These are phyloP conservation scores for Juglanconis juglandina DNA, from an alignment of 2,329 filamentous ascomycete genomes.

Conservation along the genomic window DNA sequence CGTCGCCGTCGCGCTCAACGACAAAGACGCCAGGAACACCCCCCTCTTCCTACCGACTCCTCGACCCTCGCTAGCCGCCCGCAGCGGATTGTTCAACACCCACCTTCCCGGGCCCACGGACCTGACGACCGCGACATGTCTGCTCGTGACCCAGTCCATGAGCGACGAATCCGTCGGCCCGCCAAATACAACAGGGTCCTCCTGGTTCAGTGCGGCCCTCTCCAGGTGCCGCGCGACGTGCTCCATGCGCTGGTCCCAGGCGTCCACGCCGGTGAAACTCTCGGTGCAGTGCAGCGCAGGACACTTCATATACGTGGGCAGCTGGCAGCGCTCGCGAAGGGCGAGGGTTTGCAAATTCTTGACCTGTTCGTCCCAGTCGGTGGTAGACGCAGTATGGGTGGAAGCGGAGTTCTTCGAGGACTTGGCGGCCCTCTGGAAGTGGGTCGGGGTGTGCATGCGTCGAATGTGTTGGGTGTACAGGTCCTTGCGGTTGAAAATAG, in stretches of 20 bases:
- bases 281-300: conserved; percentile 57
- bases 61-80: conserved; percentile 10
- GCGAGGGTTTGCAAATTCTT: conserved; percentile 57
- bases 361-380: conserved; percentile 52
- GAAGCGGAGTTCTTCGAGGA: conserved; percentile 8
- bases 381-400: neutral
- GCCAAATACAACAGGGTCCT: conserved; percentile 36
- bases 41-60: conserved; percentile 9
- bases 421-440: conserved; percentile 30
- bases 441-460: conserved; percentile 70
- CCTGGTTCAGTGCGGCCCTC: conserved; percentile 35
- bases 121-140: conserved; percentile 36
- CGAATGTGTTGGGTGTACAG: conserved; percentile 85
- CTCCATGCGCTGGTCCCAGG: conserved; percentile 83
- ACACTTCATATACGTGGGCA: conserved; percentile 61
- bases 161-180: conserved; percentile 35
- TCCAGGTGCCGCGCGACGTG: conserved; percentile 82
- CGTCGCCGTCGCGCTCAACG: neutral
- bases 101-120: conserved; percentile 25
- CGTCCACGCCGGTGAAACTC: conserved; percentile 57
- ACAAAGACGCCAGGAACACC: neutral
- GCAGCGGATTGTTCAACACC: conserved; percentile 32
- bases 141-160: conserved; percentile 37
- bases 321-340: conserved; percentile 54
- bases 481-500: conserved; percentile 83